Base-by-base conservation (phyloP, 2,329 filamentous ascomycete species). In the Rhinocladiella similis region DNA sequence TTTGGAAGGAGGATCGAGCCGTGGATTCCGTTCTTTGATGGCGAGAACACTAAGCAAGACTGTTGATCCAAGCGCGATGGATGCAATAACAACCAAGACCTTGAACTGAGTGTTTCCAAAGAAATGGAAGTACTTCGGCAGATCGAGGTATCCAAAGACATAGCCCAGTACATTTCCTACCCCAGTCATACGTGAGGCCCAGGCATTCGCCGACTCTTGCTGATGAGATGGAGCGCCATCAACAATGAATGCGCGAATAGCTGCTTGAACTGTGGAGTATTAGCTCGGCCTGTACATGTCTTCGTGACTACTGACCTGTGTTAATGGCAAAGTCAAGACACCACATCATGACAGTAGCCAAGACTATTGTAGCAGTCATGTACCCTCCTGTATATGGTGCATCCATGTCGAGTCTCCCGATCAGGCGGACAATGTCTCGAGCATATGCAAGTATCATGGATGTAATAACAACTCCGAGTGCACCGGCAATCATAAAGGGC, bases 241-340 rank as follows among this genome's bases (percentile, higher is more conserved):
- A 20, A 97, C 89, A 53, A 97, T 96, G 70, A 95, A 96, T 20
- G 92, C 91, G 63, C 92, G 84, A 67, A 97, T 89, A 3, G 86
- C 89, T 47, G 94, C 93, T 81, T 97, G 93, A 33, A 97, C 90
- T 83, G 62, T 56, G 5, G 13, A 13, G 48, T 16, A 51, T 60
- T 47, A 59, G 46, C 50, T 58, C 58, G 57, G 18, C 13, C 47
- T 42, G 65, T 27, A 57, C 14, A n/a, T 18, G 36, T 7, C 10
- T 20, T 13, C 2, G 7, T 57, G 3, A 19, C n/a, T 19, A 72
- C 79, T 65, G 75, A 89, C 86, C 87, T 54, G 92, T 94, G 73
- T 97, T 97, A 76, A 97, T 94, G 66, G 92, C 86, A 72, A 97
- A 94, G 71, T 97, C 93, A 49, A 97, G 81, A 48, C 94, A 80